These are phyloP conservation scores for Daldinia decipiens DNA, from an alignment of 495 filamentous ascomycete species.

Conservation along the genomic window DNA sequence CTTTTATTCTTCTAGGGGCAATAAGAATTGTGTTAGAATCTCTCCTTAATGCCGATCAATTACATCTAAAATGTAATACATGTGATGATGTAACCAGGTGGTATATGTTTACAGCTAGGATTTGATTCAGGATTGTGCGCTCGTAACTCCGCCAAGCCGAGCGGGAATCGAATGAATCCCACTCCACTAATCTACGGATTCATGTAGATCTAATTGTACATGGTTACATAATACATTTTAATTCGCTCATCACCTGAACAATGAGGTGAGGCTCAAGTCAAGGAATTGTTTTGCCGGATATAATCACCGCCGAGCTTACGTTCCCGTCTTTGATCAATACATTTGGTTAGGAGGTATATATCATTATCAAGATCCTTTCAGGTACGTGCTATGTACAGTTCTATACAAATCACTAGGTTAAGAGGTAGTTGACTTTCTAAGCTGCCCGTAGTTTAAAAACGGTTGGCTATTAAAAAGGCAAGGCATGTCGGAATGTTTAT, in stretches of 20 bases:
- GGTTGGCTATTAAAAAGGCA: neutral
- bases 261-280: too few relatives aligned
- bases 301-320: too few relatives aligned
- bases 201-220: neutral
- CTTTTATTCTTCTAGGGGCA: neutral
- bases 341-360: too few relatives aligned
- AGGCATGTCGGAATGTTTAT: neutral
- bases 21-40: neutral
- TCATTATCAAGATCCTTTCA: too few relatives aligned
- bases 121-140: neutral
- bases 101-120: too few relatives aligned
- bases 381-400: too few relatives aligned
- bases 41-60: neutral
- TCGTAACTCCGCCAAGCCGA: neutral
- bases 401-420: too few relatives aligned
- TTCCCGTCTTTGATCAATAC: too few relatives aligned
- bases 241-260: neutral
- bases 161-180: neutral
- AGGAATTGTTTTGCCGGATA: too few relatives aligned
- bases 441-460: too few relatives aligned
- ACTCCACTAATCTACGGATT: neutral
- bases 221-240: neutral
- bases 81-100: too few relatives aligned
- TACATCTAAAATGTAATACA: neutral
- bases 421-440: too few relatives aligned